A percentile compares a stretch with the other conserved stretches of the same genome.
Evolutionary conservation across 306 rosid genomes (phyloP).

Genomic region (Dryas drummondii): DNA sequence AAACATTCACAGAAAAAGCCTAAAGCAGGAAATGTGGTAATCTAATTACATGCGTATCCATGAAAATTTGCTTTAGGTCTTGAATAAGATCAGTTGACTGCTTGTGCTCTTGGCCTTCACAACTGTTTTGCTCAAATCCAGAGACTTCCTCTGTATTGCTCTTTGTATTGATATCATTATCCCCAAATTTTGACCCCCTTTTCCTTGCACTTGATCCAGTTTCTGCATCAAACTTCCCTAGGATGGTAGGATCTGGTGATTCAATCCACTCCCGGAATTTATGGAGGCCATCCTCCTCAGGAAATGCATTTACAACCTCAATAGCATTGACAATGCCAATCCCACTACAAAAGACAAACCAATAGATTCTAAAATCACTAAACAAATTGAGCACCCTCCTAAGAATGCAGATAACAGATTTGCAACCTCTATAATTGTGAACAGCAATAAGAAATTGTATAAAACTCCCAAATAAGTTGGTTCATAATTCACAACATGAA

Average conservation of each 20-base stretch:
- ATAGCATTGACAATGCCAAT: slow-evolving; percentile 97
- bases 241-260: slow-evolving; percentile 93
- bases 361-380: slow-evolving; percentile 25
- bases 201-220: slow-evolving; percentile 43
- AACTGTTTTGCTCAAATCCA: slow-evolving; percentile 39
- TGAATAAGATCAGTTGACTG: slow-evolving; percentile 37
- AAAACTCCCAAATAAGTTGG: slow-evolving; percentile 5
- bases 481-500: neutral
- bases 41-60: slow-evolving; percentile 67
- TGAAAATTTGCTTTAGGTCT: slow-evolving; percentile 56
- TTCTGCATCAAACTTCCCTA: slow-evolving; percentile 57
- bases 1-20: slow-evolving; percentile 14
- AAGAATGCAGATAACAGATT: slow-evolving; percentile 4
- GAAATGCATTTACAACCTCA: slow-evolving; percentile 91
- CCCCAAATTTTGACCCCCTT: slow-evolving; percentile 51
- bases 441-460: neutral
- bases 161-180: slow-evolving; percentile 26
- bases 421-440: neutral
- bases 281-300: slow-evolving; percentile 81
- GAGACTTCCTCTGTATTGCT: slow-evolving; percentile 33
- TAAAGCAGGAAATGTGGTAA: slow-evolving; percentile 17
- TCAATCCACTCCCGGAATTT: slow-evolving; percentile 89
- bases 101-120: slow-evolving; percentile 39
- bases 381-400: slow-evolving; percentile 9
- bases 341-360: slow-evolving; percentile 58